Conservation (phyloP, 2,329 filamentous ascomycete genomes). For the Reticulascus tulasneorum region DNA sequence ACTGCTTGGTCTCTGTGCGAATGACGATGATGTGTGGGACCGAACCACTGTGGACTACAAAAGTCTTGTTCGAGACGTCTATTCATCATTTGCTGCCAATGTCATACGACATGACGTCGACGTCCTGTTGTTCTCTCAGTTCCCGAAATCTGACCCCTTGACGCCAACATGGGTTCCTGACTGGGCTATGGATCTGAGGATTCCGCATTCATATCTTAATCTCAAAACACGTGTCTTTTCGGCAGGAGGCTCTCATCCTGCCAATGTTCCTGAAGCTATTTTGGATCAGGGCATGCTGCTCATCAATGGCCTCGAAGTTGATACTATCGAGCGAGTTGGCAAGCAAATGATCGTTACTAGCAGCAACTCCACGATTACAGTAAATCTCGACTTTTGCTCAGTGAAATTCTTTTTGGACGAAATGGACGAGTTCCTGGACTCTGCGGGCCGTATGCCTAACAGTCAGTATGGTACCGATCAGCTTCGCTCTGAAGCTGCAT, state of each 20-base stretch:
- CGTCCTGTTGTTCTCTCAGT: conserved; percentile 24
- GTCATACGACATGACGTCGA: conserved; percentile 21
- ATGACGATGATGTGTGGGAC: conserved; percentile 15
- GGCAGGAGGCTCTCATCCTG: too few species aligned
- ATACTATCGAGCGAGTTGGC: too few species aligned
- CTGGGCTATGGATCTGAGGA: conserved; percentile 24
- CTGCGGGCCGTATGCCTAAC: too few species aligned
- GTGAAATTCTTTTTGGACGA: conserved; percentile 22
- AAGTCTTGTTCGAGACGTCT: conserved; percentile 9
- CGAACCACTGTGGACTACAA: conserved; percentile 11
- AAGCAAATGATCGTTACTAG: too few species aligned
- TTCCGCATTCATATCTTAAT: conserved; percentile 20
- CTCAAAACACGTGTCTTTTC: too few species aligned
- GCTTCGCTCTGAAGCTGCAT: too few species aligned
- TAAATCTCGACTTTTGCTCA: conserved; percentile 20
- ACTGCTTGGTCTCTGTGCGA: conserved; percentile 25
- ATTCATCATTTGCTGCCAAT: conserved; percentile 17
- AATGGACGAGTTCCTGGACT: conserved; percentile 18
- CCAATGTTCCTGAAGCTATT: too few species aligned
- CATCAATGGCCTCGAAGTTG: too few species aligned
- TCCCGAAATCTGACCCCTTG: conserved; percentile 14
- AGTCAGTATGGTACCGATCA: too few species aligned
- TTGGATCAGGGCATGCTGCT: too few species aligned
- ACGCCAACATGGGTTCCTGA: conserved; percentile 31
- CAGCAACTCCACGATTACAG: too few species aligned